These are phyloP conservation scores for Arthrobotrys sinensis DNA, from an alignment of 2,329 filamentous ascomycete species.

Conservation along the genomic window DNA sequence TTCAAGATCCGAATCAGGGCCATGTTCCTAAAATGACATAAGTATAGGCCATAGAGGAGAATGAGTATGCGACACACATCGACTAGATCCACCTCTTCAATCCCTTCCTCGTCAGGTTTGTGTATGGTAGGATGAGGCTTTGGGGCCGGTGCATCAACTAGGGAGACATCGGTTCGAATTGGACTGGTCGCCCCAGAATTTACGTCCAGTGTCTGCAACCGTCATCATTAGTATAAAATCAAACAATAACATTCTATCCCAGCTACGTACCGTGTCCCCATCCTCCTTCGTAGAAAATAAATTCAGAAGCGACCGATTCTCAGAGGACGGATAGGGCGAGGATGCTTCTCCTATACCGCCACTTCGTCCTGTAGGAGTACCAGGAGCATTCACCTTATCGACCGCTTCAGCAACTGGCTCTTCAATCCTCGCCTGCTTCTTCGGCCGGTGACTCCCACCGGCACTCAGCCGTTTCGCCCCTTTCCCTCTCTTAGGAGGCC, in stretches of 20 bases:
- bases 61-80: conserved; percentile 28
- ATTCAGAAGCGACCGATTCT: not conserved
- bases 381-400: not conserved
- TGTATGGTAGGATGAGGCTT: not conserved
- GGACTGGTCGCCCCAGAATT: conserved; percentile 8
- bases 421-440: conserved; percentile 47
- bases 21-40: conserved; percentile 41
- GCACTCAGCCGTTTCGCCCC: conserved; percentile 47
- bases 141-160: not conserved
- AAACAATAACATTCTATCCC: not conserved
- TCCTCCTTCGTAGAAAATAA: not conserved
- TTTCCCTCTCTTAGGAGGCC: conserved; percentile 43
- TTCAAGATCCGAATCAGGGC: conserved; percentile 48
- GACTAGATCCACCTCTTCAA: conserved; percentile 40
- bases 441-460: conserved; percentile 41
- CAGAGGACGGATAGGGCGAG: conserved; percentile 7
- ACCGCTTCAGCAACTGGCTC: conserved; percentile 14
- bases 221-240: not conserved
- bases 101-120: not conserved
- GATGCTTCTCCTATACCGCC: not conserved
- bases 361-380: not conserved
- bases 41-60: not conserved
- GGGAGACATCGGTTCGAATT: not conserved
- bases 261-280: conserved; percentile 2
- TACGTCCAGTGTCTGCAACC: not conserved